Evolutionary conservation across 179 eudicot genomes (phyloP).

Genomic region (Silene noctiflora): DNA sequence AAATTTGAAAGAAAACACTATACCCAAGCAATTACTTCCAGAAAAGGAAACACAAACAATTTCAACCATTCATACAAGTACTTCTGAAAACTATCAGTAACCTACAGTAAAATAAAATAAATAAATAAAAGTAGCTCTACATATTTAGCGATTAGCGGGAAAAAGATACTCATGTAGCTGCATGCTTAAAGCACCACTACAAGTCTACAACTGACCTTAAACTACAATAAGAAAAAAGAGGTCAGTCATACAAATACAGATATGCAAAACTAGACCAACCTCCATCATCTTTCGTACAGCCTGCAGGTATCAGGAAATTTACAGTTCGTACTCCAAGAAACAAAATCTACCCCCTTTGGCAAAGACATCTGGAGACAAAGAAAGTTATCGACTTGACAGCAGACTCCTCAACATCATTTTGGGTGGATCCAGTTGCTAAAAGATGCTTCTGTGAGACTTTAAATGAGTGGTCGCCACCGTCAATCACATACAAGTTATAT

Average conservation of each 20-base stretch:
- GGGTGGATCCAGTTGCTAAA: conserved; percentile 44
- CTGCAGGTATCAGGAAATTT: background rate
- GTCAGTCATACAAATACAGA: background rate
- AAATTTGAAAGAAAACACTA: background rate
- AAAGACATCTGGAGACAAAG: conserved; percentile 42
- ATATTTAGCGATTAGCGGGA: background rate
- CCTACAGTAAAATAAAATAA: background rate
- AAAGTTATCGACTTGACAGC: conserved; percentile 58
- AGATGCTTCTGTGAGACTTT: conserved; percentile 70
- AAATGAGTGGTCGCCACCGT: conserved; percentile 92
- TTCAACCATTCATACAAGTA: conserved; percentile 6
- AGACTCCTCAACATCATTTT: conserved; percentile 59
- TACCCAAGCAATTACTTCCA: background rate
- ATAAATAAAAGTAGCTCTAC: background rate
- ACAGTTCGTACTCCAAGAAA: background rate
- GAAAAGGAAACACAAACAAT: background rate
- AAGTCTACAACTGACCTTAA: background rate
- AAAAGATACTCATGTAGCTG: background rate
- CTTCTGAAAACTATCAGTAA: background rate
- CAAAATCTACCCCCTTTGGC: background rate
- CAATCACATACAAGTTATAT: conserved; percentile 59
- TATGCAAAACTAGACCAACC: conserved; percentile 20
- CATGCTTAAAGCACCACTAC: background rate
- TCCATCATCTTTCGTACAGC: background rate
- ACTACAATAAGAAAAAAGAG: background rate